phyloP scores from a whole-genome alignment of 805 yeast species.

The Cyberlindnera maclurae region DNA sequence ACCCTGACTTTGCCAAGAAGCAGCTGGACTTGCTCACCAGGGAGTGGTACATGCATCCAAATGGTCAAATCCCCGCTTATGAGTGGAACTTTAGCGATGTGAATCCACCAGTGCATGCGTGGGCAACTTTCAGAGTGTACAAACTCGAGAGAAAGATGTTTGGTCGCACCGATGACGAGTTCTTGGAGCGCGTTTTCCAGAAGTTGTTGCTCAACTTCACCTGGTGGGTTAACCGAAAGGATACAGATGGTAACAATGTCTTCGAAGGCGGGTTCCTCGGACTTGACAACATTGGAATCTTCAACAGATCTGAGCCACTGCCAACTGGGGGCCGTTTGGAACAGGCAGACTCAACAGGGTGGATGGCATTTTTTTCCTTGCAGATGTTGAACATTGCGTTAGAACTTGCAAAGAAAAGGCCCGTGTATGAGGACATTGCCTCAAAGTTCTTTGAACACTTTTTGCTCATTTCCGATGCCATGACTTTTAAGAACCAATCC shows the following conservation, averaged over 20 bases:
- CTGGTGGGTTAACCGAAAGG: constrained; percentile 97
- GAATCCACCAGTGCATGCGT: constrained; percentile 97
- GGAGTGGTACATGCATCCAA: constrained; percentile 97
- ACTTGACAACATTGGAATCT: constrained; percentile 85
- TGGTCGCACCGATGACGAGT: constrained; percentile 73
- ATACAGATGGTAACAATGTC: constrained; percentile 76
- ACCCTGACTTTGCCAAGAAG: constrained; percentile 84
- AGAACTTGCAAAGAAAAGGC: constrained; percentile 78
- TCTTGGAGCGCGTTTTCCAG: constrained; percentile 89
- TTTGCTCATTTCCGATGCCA: constrained; percentile 85
- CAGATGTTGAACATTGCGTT: constrained; percentile 90
- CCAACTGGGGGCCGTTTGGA: constrained; percentile 89
- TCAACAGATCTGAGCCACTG: constrained; percentile 86
- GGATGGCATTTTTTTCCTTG: constrained; percentile 92
- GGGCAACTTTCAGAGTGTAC: constrained; percentile 85
- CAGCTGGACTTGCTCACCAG: constrained; percentile 81
- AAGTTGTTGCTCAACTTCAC: constrained; percentile 83
- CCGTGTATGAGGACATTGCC: constrained; percentile 89
- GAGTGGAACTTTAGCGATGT: constrained; percentile 95
- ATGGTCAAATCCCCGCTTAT: constrained; percentile 95
- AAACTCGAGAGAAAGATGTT: constrained; percentile 82
- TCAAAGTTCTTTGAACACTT: constrained; percentile 93
- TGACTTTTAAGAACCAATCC: constrained; percentile 51
- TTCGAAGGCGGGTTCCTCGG: constrained; percentile 95
- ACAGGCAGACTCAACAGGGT: constrained; percentile 94